Base-by-base conservation (phyloP, 257 asterid species). In the Nicotiana obtusifolia region DNA sequence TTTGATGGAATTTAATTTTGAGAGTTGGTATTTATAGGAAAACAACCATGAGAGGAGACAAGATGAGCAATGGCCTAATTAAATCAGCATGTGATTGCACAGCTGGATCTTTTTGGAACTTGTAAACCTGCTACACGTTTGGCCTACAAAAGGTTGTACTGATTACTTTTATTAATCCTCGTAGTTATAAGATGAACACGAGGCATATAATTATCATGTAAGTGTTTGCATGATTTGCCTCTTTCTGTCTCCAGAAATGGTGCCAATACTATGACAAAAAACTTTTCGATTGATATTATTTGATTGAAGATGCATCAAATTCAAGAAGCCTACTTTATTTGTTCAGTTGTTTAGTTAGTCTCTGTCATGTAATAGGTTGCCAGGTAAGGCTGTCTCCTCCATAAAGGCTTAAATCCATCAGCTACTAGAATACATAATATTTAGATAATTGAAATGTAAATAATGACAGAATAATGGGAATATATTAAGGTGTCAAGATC, bases 61-160 rank as follows among this genome's bases (percentile, higher is more conserved):
- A 44, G 24, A 33, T 13, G 1, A 78, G 53, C 82, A 60, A 2
- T 60, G 73, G 69, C 20, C 54, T 31, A 54, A 78, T 33, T 30
- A 57, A 41, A 35, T 78, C 53, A 71, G 75, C 81, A 71, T 73
- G 64, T 73, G 81, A 75, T 73, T 76, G 22, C 81, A 60, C 6
- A 0, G 35, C 67, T 77, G 67, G 54, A 59, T 78, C 52, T 35
- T 44, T 5, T 78, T 59, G 81, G 56, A 78, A 35, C 53, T 78
- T 20, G 80, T 53, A 69, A 20, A 52, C 61, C 10, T 69, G 80
- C 30, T 19, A 73, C 47, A 73, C 33, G 22, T 82, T 37, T 56
- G 64, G 75, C 80, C 53, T 73, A 41, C 76, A 60, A 37, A 69
- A 56, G 73, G 79, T 73, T 73, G 9, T 47, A 44, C 61, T 73